Percentiles rank a stretch among this genome's conserved stretches.
phyloP scores from a whole-genome alignment of 164 flowering plant species.

The Stephania cephalantha region DNA sequence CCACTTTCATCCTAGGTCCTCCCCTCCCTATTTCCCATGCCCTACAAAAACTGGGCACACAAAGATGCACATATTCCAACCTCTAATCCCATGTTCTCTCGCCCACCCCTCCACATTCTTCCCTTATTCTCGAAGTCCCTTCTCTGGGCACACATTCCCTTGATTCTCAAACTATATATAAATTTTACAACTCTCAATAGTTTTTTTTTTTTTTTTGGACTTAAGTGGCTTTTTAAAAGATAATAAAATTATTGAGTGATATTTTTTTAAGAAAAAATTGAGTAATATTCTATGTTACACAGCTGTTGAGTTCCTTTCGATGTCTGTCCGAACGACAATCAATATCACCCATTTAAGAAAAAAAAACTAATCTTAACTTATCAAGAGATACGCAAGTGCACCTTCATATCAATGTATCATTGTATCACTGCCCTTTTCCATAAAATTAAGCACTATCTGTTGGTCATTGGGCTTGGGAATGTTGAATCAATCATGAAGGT shows the following conservation, averaged over 20 bases:
- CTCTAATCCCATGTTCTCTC: constrained; percentile 8
- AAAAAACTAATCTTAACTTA: not conserved
- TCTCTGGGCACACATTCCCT: constrained; percentile 4
- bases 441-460: not conserved
- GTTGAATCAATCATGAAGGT: constrained; percentile 1
- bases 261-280: no score
- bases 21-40: constrained; percentile 8
- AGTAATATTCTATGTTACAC: no score
- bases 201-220: no score
- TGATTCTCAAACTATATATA: not conserved
- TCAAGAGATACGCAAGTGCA: not conserved
- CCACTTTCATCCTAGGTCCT: not conserved
- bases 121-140: constrained; percentile 1
- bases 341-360: not conserved
- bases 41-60: not conserved
- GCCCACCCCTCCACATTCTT: constrained; percentile 5
- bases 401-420: not conserved
- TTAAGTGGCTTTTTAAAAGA: no score
- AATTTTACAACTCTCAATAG: not conserved
- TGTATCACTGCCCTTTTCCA: not conserved
- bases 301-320: no score
- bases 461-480: constrained; percentile 1
- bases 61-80: constrained; percentile 7
- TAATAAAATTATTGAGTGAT: no score
- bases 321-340: no score